These are phyloP conservation scores for Phytophthora syringae DNA, from an alignment of 352 stramenopile genomes.

Conservation along the genomic window DNA sequence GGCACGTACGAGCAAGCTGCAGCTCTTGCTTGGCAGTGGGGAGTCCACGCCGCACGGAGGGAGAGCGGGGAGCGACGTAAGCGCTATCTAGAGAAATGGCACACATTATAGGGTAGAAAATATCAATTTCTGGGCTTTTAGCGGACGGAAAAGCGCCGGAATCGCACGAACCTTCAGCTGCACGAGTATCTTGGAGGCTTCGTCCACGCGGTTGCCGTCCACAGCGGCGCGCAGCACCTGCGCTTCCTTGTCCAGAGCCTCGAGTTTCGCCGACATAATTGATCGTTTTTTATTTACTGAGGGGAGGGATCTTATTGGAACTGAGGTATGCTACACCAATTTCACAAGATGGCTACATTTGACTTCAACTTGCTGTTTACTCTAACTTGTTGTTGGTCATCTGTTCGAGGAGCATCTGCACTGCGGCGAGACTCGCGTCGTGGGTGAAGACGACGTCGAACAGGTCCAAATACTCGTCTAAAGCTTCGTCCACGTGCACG, in stretches of 20 bases:
- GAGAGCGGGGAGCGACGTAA: constrained; percentile 86
- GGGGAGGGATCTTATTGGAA: constrained; percentile 13
- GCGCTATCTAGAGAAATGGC: constrained; percentile 64
- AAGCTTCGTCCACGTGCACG: constrained; percentile 61
- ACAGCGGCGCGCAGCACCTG: constrained; percentile 66
- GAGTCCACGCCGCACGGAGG: constrained; percentile 67
- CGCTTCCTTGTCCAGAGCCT: constrained; percentile 66
- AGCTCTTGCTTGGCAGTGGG: constrained; percentile 70
- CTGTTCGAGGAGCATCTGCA: constrained; percentile 58
- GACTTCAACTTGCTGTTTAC: not conserved
- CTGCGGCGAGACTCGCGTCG: constrained; percentile 58
- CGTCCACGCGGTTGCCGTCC: constrained; percentile 49
- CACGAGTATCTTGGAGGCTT: constrained; percentile 53
- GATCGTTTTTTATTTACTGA: constrained; percentile 14
- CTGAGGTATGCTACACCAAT: too few relatives aligned
- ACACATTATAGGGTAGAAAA: not conserved
- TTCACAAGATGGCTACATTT: not conserved
- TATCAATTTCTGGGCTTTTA: not conserved
- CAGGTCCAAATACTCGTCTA: constrained; percentile 68
- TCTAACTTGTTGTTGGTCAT: too few relatives aligned
- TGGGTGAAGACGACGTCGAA: constrained; percentile 78
- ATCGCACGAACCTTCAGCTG: constrained; percentile 66
- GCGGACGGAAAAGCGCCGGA: not conserved
- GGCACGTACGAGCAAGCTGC: constrained; percentile 69
- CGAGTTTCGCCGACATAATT: constrained; percentile 45